These are phyloP conservation scores for Colletotrichum filicis DNA, from an alignment of 2,329 filamentous ascomycete species.

Conservation along the genomic window DNA sequence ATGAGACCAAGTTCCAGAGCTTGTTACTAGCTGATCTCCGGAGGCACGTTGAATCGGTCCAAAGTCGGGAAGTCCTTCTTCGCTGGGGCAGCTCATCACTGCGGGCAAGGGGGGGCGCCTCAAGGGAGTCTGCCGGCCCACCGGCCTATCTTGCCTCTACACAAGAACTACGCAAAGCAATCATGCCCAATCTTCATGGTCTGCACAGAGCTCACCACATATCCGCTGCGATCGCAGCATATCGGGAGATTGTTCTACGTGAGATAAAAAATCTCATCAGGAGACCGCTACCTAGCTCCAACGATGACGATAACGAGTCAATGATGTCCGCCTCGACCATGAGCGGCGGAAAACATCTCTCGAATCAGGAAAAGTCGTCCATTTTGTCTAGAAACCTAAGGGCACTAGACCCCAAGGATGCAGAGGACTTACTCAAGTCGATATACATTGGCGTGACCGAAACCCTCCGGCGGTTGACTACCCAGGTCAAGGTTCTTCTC, in stretches of 20 bases:
- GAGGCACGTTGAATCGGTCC: conserved; percentile 80
- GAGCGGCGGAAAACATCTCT: conserved; percentile 73
- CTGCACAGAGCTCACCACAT: conserved; percentile 86
- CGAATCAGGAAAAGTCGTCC: conserved; percentile 89
- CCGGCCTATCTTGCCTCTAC: conserved; percentile 84
- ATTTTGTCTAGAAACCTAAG: conserved; percentile 89
- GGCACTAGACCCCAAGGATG: conserved; percentile 83
- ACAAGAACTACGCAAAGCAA: conserved; percentile 74
- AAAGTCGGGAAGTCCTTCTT: conserved; percentile 78
- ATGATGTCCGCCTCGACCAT: conserved; percentile 87
- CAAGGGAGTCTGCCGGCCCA: conserved; percentile 73
- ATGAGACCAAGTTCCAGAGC: conserved; percentile 82
- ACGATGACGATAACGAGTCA: conserved; percentile 92
- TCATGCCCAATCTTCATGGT: conserved; percentile 79
- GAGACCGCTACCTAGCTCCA: conserved; percentile 88
- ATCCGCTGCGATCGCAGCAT: conserved; percentile 82
- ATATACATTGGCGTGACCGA: conserved; percentile 92
- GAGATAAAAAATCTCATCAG: conserved; percentile 90
- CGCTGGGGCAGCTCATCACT: conserved; percentile 86
- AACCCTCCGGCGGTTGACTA: conserved; percentile 83
- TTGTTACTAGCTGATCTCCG: conserved; percentile 83
- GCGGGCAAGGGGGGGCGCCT: conserved; percentile 75
- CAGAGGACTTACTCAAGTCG: conserved; percentile 82
- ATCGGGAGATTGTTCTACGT: conserved; percentile 83
- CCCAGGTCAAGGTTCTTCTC: conserved; percentile 93